These are phyloP conservation scores for Monotropa hypopitys DNA, from an alignment of 179 eudicot genomes.

Conservation along the genomic window DNA sequence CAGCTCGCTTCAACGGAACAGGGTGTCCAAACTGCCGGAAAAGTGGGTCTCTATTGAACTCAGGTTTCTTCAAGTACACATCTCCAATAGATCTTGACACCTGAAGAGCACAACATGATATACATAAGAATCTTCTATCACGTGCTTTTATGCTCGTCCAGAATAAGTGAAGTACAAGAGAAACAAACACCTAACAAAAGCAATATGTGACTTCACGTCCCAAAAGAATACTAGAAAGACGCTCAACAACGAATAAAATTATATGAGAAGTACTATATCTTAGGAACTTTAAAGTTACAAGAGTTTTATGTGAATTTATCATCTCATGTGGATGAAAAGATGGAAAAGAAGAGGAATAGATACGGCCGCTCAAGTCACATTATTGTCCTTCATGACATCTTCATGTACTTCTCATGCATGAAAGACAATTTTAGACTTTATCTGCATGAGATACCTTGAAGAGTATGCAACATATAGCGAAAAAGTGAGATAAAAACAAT, in stretches of 20 bases:
- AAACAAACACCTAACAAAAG: neutral
- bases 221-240: neutral
- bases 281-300: neutral
- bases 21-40: slow-evolving; percentile 30
- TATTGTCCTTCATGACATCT: slow-evolving; percentile 7
- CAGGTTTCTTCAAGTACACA: slow-evolving; percentile 49
- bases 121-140: neutral
- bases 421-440: slow-evolving; percentile 15
- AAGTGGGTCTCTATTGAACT: slow-evolving; percentile 38
- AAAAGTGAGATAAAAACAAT: neutral
- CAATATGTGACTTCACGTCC: neutral
- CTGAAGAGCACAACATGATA: slow-evolving; percentile 14
- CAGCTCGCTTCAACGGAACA: slow-evolving; percentile 37
- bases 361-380: slow-evolving; percentile 2
- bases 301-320: slow-evolving; percentile 5
- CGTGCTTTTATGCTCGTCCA: neutral
- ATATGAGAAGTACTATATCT: neutral
- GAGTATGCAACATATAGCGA: slow-evolving; percentile 13
- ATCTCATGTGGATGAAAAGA: neutral
- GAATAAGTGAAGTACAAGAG: neutral
- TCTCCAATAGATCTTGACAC: slow-evolving; percentile 71
- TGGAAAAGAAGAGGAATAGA: neutral
- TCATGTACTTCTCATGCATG: slow-evolving; percentile 22
- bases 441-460: slow-evolving; percentile 26
- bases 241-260: neutral